Conservation (phyloP, 805 yeast species). For the Maudiozyma barnettii region DNA sequence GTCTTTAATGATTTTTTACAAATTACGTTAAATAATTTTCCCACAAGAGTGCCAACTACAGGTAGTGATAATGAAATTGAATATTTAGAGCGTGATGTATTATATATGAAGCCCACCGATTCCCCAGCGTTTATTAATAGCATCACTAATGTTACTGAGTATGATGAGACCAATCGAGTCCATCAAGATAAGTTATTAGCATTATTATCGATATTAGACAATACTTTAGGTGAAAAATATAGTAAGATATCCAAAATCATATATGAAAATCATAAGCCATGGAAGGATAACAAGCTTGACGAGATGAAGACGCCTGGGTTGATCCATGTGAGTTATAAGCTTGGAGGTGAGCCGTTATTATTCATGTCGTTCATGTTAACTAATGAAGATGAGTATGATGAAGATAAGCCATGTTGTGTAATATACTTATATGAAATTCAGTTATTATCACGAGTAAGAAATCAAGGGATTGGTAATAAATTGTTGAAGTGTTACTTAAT, state of each 20-base stretch:
- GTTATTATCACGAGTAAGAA: conserved; percentile 9
- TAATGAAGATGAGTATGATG: conserved; percentile 15
- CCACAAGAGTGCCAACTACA: background rate
- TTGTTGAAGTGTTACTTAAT: conserved; percentile 6
- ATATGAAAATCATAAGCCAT: conserved; percentile 15
- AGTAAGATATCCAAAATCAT: conserved; percentile 8
- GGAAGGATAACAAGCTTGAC: conserved; percentile 20
- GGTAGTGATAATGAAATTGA: background rate
- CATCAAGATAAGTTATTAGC: background rate
- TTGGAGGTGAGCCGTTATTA: conserved; percentile 3
- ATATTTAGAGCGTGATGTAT: background rate
- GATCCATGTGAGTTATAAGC: conserved; percentile 19
- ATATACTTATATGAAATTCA: conserved; percentile 28
- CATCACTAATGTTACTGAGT: background rate
- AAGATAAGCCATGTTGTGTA: conserved; percentile 8
- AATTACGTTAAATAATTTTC: conserved; percentile 2
- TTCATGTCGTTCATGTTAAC: conserved; percentile 24
- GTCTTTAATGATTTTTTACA: background rate
- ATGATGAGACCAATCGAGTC: background rate
- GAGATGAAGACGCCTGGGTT: conserved; percentile 24
- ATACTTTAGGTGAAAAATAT: conserved; percentile 20
- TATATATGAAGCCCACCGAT: conserved; percentile 2
- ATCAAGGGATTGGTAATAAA: conserved; percentile 16
- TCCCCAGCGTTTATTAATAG: background rate
- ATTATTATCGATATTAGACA: conserved; percentile 13